Evolutionary conservation across 495 filamentous ascomycete species (phyloP), one percentile per base, ranked within the genome.

Genomic region (Lepraria neglecta): DNA sequence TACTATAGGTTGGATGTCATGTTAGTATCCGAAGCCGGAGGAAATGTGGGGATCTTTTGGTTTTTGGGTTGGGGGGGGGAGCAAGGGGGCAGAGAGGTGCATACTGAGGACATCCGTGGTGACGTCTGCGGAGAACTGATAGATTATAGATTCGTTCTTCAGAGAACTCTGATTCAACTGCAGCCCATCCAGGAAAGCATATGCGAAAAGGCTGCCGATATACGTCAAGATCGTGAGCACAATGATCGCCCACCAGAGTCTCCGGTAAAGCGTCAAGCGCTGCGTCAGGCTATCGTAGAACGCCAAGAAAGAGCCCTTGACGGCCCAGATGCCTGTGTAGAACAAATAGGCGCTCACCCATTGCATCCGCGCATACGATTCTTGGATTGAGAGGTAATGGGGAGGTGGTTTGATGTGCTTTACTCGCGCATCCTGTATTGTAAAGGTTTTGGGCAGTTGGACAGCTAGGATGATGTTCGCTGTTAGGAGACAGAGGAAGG

Each of bases 171-270:
- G 40, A 21, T 31, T 42, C 24, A 60, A 43, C 4, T 43, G 24
- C 1, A 43, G 11, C 1, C 46, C 58, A 19, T 60, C 33, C 21
- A 52, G 12, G 46, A 60, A 60, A 19, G 45, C 58, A 43, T 60
- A 60, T 3, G 58, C 58, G 24, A 60, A 60, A 28, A 60, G 47
- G 28, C 35, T 60, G 33, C 58, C 58, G 42, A 60, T 60, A 24
- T 52, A 60, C 14, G 58, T 60, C 6, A 52, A 33, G 17, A 60
- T 42, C 9, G 58, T 60, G 28, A 44, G 10, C 0, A 12, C 58
- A 51, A 60, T 53, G 2, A 50, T 31, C 9, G 24, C n/a, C 58
- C 58, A 60, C 58, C 58, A 60, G 0, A 33, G 45, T 38, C 35
- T 44, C 11, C 58, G 58, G 14, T 42, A 43, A 14, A 40, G 6